These are phyloP conservation scores for Typha latifolia DNA, from an alignment of 176 grass and related monocot species.

Conservation along the genomic window DNA sequence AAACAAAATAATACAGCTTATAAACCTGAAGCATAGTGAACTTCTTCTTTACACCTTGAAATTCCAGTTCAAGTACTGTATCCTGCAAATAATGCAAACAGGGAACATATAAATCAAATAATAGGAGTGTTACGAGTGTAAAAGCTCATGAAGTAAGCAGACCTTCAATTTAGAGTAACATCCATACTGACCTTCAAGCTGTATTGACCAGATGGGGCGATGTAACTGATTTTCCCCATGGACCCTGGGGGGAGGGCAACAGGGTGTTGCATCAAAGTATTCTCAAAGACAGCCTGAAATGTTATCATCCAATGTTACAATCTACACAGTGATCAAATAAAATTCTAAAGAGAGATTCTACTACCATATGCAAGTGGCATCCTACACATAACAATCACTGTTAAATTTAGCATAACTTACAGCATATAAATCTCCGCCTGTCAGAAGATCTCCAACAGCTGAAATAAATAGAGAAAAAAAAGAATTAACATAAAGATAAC, in stretches of 20 bases:
- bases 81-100: conserved; percentile 38
- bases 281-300: conserved; percentile 53
- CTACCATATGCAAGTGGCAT: not conserved
- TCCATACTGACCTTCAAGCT: conserved; percentile 47
- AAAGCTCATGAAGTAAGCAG: not conserved
- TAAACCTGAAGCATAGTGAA: conserved; percentile 75
- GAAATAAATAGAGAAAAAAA: conserved; percentile 24
- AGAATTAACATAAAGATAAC: not conserved
- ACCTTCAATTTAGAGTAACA: conserved; percentile 3
- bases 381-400: not conserved
- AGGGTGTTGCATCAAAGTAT: conserved; percentile 63
- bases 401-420: conserved; percentile 32
- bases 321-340: conserved; percentile 3
- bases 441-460: conserved; percentile 59
- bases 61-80: conserved; percentile 70
- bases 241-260: conserved; percentile 72
- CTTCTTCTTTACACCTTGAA: conserved; percentile 72
- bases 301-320: conserved; percentile 13
- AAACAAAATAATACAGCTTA: not conserved
- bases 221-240: conserved; percentile 65
- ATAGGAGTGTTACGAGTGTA: not conserved
- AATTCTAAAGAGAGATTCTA: not conserved
- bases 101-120: conserved; percentile 8
- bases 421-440: conserved; percentile 72
- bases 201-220: conserved; percentile 68